Conservation (phyloP, 148 eudicot genomes). For the Polygonum aviculare region DNA sequence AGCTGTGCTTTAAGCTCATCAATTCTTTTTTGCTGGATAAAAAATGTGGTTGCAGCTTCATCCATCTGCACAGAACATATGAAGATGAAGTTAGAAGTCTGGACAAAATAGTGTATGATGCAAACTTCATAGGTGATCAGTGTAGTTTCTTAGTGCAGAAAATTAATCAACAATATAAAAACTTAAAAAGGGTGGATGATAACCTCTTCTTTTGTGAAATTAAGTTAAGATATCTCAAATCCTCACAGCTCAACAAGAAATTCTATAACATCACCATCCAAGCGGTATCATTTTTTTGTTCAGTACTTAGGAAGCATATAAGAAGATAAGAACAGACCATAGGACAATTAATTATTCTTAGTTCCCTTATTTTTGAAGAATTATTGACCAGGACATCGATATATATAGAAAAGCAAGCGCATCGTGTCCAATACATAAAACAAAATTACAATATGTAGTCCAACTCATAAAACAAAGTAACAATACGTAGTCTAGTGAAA, state of each 20-base stretch:
- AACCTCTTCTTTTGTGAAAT: neutral
- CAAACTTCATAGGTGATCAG: neutral
- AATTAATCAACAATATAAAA: neutral
- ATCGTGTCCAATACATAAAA: no score
- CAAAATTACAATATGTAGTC: no score
- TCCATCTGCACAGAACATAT: constrained; percentile 50
- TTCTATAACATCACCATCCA: neutral
- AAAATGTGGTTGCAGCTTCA: constrained; percentile 48
- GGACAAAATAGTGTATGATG: neutral
- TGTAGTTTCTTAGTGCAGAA: neutral
- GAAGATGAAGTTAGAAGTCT: neutral
- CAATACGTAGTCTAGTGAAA: no score
- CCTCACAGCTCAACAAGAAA: neutral
- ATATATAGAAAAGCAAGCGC: no score
- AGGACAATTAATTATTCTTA: no score
- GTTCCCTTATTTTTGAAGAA: no score
- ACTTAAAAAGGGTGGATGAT: neutral
- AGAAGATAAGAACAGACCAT: neutral
- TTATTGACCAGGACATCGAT: no score
- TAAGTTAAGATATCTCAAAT: neutral
- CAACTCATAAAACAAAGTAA: no score
- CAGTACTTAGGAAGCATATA: neutral
- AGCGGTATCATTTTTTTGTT: neutral
- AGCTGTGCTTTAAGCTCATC: constrained; percentile 97
- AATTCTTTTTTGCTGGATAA: constrained; percentile 56